Base-by-base conservation (phyloP, 164 flowering plant species). In the Annona squamosa region DNA sequence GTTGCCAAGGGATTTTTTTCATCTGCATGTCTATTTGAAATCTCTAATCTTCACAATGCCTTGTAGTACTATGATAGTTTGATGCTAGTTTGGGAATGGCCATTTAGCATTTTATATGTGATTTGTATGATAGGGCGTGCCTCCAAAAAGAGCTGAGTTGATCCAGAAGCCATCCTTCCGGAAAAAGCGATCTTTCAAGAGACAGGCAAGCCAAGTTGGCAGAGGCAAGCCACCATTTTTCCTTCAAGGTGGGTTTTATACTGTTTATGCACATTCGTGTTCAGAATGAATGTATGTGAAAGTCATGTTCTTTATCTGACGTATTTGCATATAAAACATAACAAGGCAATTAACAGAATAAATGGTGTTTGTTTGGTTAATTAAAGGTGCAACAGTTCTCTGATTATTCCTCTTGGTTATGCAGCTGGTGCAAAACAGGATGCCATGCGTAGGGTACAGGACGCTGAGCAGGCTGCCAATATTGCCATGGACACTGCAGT, bases 171-270 rank as follows among this genome's bases (percentile, higher is more conserved):
- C 89, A 26, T 73, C 81, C 68, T 72, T 84, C 4, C 87, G 94
- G 9, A 91, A 85, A 82, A 87, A 73, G 73, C 84, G 97, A 65
- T 87, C 94, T 47, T 80, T 86, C 70, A 91, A 85, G 73, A 82
- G 85, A 47, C 88, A 81, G 82, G 75, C 82, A 0, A 81, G 76
- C 77, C 82, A 81, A 72, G 37, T 41, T 72, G 90, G 85, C 70
- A 85, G 87, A 77, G 87, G 81, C 81, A 86, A 86, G 74, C 84
- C 83, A 52, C 83, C 76, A 68, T 75, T 18, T 74, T 41, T 78
- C 46, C 63, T 83, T 48, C 81, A 78, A 82, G 92, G 97, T 91
- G 62, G 72, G 72, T 68, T 46, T 67, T 68, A 26, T 26, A 5
- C 45, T 63, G 73, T 9, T 63, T 13, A 17, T 5, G 43, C 59